Evolutionary conservation across 2,329 filamentous ascomycete species (phyloP).

Genomic region (Venturia asperata): DNA sequence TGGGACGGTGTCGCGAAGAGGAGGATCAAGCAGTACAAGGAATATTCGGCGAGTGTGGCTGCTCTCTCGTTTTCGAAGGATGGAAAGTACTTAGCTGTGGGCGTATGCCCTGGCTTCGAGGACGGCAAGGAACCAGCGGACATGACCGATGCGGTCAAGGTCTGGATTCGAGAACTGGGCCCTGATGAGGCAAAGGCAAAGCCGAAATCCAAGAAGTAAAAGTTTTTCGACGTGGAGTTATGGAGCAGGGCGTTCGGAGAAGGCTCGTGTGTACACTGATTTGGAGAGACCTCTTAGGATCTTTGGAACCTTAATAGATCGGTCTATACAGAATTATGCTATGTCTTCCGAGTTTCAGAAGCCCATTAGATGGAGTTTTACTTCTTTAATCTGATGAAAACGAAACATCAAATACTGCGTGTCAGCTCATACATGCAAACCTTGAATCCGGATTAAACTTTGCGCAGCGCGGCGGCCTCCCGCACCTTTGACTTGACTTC

Average conservation of each 20-base stretch:
- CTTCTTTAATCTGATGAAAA: no score
- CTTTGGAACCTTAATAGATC: not conserved
- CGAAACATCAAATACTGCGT: not conserved
- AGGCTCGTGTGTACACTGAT: not conserved
- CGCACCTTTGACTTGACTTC: constrained; percentile 20
- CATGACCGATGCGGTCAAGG: constrained; percentile 60
- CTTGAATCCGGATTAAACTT: not conserved
- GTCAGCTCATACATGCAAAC: no score
- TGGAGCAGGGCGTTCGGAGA: constrained; percentile 3
- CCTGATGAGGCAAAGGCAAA: constrained; percentile 87
- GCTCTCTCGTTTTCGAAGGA: constrained; percentile 70
- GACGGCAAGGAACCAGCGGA: constrained; percentile 74
- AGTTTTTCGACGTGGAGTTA: not conserved
- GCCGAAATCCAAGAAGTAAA: constrained; percentile 48
- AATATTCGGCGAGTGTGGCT: constrained; percentile 70
- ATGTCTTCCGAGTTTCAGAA: no score
- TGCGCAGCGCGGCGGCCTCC: not conserved
- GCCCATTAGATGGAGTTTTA: no score
- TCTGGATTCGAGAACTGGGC: constrained; percentile 75
- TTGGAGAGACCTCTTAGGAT: constrained; percentile 38
- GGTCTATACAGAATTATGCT: not conserved
- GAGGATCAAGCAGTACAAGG: constrained; percentile 81
- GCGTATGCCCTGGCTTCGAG: constrained; percentile 80
- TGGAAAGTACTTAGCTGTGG: constrained; percentile 72
- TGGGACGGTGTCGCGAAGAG: constrained; percentile 92